phyloP scores from a whole-genome alignment of 495 filamentous ascomycete species.

The Penicillium cataractarum region DNA sequence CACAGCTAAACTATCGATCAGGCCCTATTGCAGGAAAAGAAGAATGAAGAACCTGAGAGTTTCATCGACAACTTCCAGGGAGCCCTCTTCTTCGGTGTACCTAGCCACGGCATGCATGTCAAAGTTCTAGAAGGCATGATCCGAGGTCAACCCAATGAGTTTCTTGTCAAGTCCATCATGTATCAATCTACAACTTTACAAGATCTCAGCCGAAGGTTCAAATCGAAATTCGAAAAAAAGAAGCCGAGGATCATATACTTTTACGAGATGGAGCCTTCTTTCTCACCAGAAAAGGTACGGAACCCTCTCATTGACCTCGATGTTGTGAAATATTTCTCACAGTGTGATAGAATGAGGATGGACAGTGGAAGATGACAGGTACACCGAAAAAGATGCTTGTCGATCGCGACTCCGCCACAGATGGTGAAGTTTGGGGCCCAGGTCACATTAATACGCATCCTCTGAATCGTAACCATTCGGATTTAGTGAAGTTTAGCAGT shows the following conservation, averaged over 20 bases:
- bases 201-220: constrained; percentile 7
- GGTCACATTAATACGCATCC: constrained; percentile 1
- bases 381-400: constrained; percentile 7
- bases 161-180: constrained; percentile 1
- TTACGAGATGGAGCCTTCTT: constrained; percentile 6
- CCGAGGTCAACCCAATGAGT: constrained; percentile 8
- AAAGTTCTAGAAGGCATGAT: constrained; percentile 10
- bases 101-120: constrained; percentile 8
- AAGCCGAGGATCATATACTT: constrained; percentile 8
- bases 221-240: neutral
- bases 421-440: neutral
- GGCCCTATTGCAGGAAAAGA: constrained; percentile 5
- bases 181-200: constrained; percentile 3
- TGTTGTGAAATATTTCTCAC: neutral
- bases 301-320: neutral
- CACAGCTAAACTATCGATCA: neutral
- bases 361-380: constrained; percentile 11
- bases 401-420: constrained; percentile 9
- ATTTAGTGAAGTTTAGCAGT: constrained; percentile 14
- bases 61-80: constrained; percentile 7
- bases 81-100: constrained; percentile 9
- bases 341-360: neutral
- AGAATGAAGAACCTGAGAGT: neutral
- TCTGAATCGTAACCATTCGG: constrained; percentile 16
- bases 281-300: neutral